phyloP scores from a whole-genome alignment of 345 rosid genomes.

The Garcia nutans region DNA sequence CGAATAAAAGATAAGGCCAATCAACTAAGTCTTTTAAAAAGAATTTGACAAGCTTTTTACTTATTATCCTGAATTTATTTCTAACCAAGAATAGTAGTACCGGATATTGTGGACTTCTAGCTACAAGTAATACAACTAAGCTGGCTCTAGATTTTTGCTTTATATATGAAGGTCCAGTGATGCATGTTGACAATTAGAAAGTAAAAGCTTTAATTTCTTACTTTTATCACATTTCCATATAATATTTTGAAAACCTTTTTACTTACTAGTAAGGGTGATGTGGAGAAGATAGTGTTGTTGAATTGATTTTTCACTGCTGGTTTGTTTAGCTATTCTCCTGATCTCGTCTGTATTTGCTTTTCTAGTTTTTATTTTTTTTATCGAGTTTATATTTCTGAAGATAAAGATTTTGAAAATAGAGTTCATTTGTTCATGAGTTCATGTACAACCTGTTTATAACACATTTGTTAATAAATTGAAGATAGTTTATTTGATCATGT shows the following conservation, averaged over 20 bases:
- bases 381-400: background rate
- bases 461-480: too few species aligned
- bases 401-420: background rate
- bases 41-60: background rate
- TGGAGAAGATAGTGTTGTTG: background rate
- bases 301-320: background rate
- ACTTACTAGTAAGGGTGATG: background rate
- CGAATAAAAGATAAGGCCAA: background rate
- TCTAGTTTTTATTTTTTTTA: too few species aligned
- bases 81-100: background rate
- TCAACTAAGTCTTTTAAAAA: background rate
- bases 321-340: background rate
- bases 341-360: too few species aligned
- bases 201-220: background rate
- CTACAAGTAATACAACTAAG: background rate
- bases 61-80: background rate
- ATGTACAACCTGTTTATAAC: background rate
- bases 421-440: background rate
- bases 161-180: background rate
- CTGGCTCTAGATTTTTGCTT: background rate
- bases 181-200: background rate
- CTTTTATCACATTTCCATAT: background rate
- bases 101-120: background rate
- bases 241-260: background rate
- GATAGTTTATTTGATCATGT: too few species aligned